Percentiles rank a stretch among this genome's conserved stretches.
Evolutionary conservation across 495 filamentous ascomycete species (phyloP).

Genomic region (Penicillium alfredii): DNA sequence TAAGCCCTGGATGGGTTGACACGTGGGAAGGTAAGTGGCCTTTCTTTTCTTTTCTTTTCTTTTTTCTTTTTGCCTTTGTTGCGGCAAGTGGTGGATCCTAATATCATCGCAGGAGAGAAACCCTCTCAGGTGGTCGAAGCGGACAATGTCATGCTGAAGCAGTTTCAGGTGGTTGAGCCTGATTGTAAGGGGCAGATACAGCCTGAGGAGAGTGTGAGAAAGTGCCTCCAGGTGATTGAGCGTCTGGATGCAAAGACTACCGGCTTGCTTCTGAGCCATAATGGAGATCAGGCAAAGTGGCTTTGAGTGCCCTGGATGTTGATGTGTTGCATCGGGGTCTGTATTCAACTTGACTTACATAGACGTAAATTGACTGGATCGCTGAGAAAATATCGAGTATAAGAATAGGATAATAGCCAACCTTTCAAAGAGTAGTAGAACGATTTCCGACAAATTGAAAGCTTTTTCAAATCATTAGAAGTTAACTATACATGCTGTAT

Average conservation of each 20-base stretch:
- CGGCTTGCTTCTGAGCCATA: conserved; percentile 18
- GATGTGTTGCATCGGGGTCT: too few species aligned
- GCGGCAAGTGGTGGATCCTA: background rate
- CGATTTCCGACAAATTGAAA: too few species aligned
- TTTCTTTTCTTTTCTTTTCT: too few species aligned
- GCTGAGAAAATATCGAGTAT: too few species aligned
- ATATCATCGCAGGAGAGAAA: conserved; percentile 14
- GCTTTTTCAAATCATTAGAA: too few species aligned
- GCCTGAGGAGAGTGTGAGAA: conserved; percentile 20
- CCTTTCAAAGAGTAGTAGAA: too few species aligned
- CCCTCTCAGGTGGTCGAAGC: conserved; percentile 9
- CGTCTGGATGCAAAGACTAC: conserved; percentile 11
- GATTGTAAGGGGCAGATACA: conserved; percentile 14
- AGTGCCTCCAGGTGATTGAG: conserved; percentile 15
- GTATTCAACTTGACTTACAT: too few species aligned
- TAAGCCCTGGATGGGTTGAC: conserved; percentile 31
- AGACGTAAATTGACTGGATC: too few species aligned
- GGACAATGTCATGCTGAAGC: conserved; percentile 11
- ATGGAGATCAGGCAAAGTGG: conserved; percentile 12
- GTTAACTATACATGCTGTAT: too few species aligned
- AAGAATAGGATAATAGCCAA: too few species aligned
- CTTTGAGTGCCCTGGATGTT: conserved; percentile 8
- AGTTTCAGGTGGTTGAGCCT: conserved; percentile 11
- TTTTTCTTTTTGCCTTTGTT: too few species aligned
- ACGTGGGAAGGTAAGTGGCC: conserved; percentile 21